These are phyloP conservation scores for Microdochium bolleyi DNA, from an alignment of 2,329 filamentous ascomycete genomes.

Conservation along the genomic window DNA sequence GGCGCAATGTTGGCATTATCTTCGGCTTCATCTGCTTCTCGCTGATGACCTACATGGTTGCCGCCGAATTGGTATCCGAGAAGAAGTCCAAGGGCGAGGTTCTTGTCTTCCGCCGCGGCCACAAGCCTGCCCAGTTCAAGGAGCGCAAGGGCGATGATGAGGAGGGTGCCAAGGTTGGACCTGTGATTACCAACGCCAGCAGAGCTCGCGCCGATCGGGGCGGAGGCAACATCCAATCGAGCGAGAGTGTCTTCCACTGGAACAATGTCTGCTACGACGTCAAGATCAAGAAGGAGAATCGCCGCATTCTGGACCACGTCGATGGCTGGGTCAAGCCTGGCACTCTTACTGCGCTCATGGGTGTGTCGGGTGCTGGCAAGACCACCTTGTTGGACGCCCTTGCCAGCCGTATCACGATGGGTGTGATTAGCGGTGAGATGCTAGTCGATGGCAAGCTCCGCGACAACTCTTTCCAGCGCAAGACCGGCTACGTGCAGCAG, in stretches of 20 bases:
- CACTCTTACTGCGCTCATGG: slow-evolving; percentile 84
- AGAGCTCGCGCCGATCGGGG: slow-evolving; percentile 28
- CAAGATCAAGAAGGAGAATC: slow-evolving; percentile 69
- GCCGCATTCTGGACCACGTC: slow-evolving; percentile 75
- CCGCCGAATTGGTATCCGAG: slow-evolving; percentile 57
- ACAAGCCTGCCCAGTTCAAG: slow-evolving; percentile 49
- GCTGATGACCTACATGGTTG: slow-evolving; percentile 51
- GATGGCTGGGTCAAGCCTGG: slow-evolving; percentile 93
- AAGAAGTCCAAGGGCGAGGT: slow-evolving; percentile 71
- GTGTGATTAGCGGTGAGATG: slow-evolving; percentile 82
- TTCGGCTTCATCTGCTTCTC: slow-evolving; percentile 58
- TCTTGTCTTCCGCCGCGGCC: slow-evolving; percentile 64
- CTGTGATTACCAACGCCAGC: slow-evolving; percentile 34
- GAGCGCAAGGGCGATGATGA: slow-evolving; percentile 56
- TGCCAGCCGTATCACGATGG: slow-evolving; percentile 80
- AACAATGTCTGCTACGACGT: slow-evolving; percentile 69
- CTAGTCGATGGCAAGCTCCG: slow-evolving; percentile 55
- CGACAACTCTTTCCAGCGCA: slow-evolving; percentile 80
- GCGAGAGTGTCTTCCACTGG: slow-evolving; percentile 82
- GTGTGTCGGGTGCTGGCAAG: slow-evolving; percentile 88
- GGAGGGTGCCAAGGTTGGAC: slow-evolving; percentile 40
- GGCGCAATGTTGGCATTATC: slow-evolving; percentile 66
- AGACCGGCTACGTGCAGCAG: slow-evolving; percentile 88
- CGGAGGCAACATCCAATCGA: slow-evolving; percentile 34
- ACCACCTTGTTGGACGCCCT: slow-evolving; percentile 84